Percentiles rank a stretch among this genome's conserved stretches.
These are phyloP conservation scores for Suillus americanus DNA, from an alignment of 768 basidiomycete genomes.

Conservation along the genomic window DNA sequence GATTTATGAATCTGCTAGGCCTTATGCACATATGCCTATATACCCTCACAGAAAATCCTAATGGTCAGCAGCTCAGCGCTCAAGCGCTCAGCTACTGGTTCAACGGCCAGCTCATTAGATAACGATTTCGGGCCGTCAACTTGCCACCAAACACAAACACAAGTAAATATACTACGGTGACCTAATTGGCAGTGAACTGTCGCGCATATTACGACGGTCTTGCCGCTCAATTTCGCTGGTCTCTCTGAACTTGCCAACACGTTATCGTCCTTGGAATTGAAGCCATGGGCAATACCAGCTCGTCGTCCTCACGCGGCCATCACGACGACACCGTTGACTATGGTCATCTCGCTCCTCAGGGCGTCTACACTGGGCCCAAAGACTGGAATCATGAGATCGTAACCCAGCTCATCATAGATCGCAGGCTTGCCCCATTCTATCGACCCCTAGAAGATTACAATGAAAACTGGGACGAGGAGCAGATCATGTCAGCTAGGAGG, in stretches of 20 bases:
- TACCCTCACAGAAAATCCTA: neutral
- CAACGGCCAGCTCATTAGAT: too few species aligned
- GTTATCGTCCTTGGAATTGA: conserved; percentile 4
- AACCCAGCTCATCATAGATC: conserved; percentile 82
- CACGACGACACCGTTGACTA: conserved; percentile 86
- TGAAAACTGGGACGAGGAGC: conserved; percentile 85
- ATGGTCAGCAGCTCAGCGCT: neutral
- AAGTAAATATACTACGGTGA: conserved; percentile 11
- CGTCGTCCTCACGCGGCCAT: conserved; percentile 69
- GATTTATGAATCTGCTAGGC: neutral
- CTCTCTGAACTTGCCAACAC: neutral
- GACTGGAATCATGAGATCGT: conserved; percentile 92
- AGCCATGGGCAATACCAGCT: conserved; percentile 80
- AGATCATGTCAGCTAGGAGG: conserved; percentile 79
- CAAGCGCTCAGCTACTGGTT: neutral
- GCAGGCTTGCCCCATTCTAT: conserved; percentile 93
- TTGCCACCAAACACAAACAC: conserved; percentile 13
- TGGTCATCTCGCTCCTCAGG: conserved; percentile 77
- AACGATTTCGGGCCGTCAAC: neutral
- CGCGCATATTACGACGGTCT: conserved; percentile 4
- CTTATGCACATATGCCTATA: too few species aligned
- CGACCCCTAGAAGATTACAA: conserved; percentile 93
- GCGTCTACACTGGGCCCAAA: conserved; percentile 77
- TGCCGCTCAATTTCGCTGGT: neutral
- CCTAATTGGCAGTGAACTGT: conserved; percentile 9